Base-by-base conservation (phyloP, 208 protist species). In the Wallacemonas sp. region DNA sequence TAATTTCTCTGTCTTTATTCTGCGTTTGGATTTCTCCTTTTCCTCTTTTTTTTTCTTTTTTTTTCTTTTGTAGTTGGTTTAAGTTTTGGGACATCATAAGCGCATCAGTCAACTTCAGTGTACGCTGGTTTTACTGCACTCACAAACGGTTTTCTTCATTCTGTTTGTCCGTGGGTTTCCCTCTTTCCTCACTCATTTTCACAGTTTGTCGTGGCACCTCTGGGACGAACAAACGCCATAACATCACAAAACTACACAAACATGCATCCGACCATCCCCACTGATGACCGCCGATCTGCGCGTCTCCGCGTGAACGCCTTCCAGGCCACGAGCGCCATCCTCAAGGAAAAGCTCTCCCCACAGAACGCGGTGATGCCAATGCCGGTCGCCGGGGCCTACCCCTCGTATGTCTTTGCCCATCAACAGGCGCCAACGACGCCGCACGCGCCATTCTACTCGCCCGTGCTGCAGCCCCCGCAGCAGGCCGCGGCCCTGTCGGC, bases 21-120 rank as follows among this genome's bases (percentile, higher is more conserved):
- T n/a, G n/a, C n/a, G n/a, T n/a, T n/a, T n/a, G n/a, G 36, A 41
- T 41, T 14, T 41, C 10, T 41, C 14, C 36, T 41, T 41, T 41
- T 52, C 22, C 5, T 46, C 44, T 71, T 70, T 33, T 12, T 49
- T 61, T 2, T 70, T 16, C 62, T 29, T 61, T 61, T 36, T 46
- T 48, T 38, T 48, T 59, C 52, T 22, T 33, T 57, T 68, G 26
- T 5, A 16, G 38, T 33, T 3, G 22, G 22, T 57, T 41, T 42
- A 42, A 36, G 23, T n/a, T 41, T 39, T n/a, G n/a, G n/a, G n/a
- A n/a, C n/a, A n/a, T n/a, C n/a, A n/a, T n/a, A n/a, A n/a, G n/a
- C n/a, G n/a, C n/a, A n/a, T n/a, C n/a, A n/a, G n/a, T n/a, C n/a
- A n/a, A n/a, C n/a, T n/a, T n/a, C n/a, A n/a, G n/a, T n/a, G n/a